Conservation (phyloP, 2,329 filamentous ascomycete genomes). For the Penicillium brasilianum region DNA sequence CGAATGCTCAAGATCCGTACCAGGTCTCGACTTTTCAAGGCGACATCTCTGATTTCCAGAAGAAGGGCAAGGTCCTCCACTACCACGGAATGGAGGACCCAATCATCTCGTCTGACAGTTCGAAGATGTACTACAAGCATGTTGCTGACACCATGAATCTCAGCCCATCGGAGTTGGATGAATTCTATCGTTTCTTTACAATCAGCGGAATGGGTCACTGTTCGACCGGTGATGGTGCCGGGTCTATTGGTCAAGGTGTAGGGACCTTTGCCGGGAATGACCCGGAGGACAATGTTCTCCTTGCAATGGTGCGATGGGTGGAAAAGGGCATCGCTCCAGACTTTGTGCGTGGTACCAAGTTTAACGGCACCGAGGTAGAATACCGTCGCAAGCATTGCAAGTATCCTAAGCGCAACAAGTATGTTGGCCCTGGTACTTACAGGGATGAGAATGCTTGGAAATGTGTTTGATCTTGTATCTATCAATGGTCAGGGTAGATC, state of each 20-base stretch:
- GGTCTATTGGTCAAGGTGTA: constrained; percentile 43
- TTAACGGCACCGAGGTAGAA: constrained; percentile 43
- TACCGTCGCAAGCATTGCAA: constrained; percentile 54
- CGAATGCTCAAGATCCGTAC: constrained; percentile 38
- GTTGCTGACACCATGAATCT: constrained; percentile 45
- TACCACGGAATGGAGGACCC: constrained; percentile 49
- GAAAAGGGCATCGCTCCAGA: constrained; percentile 48
- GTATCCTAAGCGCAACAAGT: constrained; percentile 33
- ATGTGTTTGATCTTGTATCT: not conserved
- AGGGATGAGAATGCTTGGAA: constrained; percentile 5
- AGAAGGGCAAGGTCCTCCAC: constrained; percentile 42
- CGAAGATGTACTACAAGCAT: constrained; percentile 57
- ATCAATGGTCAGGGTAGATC: too few species aligned
- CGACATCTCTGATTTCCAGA: constrained; percentile 51
- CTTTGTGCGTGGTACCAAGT: constrained; percentile 50
- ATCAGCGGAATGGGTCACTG: constrained; percentile 61
- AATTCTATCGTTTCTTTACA: constrained; percentile 53
- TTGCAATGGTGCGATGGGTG: constrained; percentile 56
- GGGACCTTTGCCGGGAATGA: constrained; percentile 20
- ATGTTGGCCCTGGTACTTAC: constrained; percentile 5
- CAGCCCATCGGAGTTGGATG: constrained; percentile 36
- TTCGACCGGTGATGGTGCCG: constrained; percentile 44
- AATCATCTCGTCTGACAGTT: constrained; percentile 57
- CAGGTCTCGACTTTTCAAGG: constrained; percentile 30
- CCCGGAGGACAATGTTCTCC: constrained; percentile 52